Base-by-base conservation (phyloP, 495 filamentous ascomycete species). In the Clavariopsis aquatica region DNA sequence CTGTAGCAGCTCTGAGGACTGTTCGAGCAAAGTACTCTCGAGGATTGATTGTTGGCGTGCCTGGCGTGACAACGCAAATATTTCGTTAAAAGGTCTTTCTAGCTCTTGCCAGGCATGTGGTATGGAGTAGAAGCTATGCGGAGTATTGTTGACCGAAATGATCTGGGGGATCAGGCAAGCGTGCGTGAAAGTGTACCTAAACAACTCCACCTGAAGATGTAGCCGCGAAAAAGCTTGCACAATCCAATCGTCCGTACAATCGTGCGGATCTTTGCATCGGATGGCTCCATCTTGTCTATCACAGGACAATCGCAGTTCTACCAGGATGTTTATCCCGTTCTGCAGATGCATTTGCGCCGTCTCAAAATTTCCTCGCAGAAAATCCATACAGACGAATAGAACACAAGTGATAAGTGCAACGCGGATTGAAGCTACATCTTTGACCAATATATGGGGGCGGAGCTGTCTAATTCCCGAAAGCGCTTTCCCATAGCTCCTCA, bases 341-440 rank as follows among this genome's bases (percentile, higher is more conserved):
- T 43, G 28, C 12, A 86, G 74, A 71, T 86, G 83, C 2, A 70
- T 60, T 17, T 75, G 73, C 9, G 78, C 79, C 1, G 76, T 59
- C 9, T 52, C 54, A 58, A 77, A 79, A 26, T 76, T 71, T 2
- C 83, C 83, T 43, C 78, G 79, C 5, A 86, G 70, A 49, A 80
- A 79, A 63, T 88, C 85, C 53, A 84, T 78, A 55, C 78, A 80
- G 57, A 80, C 76, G 66, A 87, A 86, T 1, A 87, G 53, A 20
- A 84, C 68, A 66, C 85, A 88, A 12, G 81, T 76, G 46, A 83
- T 75, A 28, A 88, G 76, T 41, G 78, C 77, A 29, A 81, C 53
- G 8, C 62, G 73, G 15, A 57, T 38, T 2, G 74, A 69, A 6
- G 60, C 38, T 36, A 20, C 59, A 38, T 64, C 64, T n/a, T 53